These are phyloP conservation scores for Boletus speciosus DNA, from an alignment of 768 basidiomycete species.

Conservation along the genomic window DNA sequence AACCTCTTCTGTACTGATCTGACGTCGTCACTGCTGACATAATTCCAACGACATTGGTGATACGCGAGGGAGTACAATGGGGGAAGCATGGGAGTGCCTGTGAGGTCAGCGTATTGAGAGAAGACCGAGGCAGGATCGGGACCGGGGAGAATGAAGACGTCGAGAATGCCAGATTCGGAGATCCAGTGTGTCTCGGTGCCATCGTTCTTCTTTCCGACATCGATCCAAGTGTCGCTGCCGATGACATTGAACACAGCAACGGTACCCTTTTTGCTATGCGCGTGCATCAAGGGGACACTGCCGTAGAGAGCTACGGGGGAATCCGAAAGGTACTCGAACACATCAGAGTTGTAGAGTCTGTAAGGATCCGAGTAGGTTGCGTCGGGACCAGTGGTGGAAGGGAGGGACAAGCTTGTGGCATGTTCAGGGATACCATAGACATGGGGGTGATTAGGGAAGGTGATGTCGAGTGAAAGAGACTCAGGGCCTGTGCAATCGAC, in stretches of 20 bases:
- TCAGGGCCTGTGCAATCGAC: conserved; percentile 74
- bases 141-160: conserved; percentile 90
- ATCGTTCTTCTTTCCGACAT: conserved; percentile 56
- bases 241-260: conserved; percentile 88
- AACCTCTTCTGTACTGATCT: conserved; percentile 81
- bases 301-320: conserved; percentile 84
- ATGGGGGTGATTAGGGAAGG: conserved; percentile 86
- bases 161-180: conserved; percentile 94
- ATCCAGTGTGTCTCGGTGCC: conserved; percentile 94
- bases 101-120: conserved; percentile 78
- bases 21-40: conserved; percentile 86
- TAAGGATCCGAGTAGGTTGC: conserved; percentile 86
- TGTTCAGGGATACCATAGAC: conserved; percentile 98
- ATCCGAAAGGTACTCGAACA: conserved; percentile 91
- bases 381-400: conserved; percentile 78
- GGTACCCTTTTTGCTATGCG: conserved; percentile 82
- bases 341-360: conserved; percentile 91
- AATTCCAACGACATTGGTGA: conserved; percentile 99
- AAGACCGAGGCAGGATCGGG: conserved; percentile 82
- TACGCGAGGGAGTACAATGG: conserved; percentile 90
- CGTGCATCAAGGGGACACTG: conserved; percentile 89
- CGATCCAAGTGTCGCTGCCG: conserved; percentile 93
- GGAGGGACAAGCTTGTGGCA: conserved; percentile 85
- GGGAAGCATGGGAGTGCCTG: conserved; percentile 85
- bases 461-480: conserved; percentile 87